Base-by-base conservation (phyloP, 2,329 filamentous ascomycete species). In the Cytospora mali region DNA sequence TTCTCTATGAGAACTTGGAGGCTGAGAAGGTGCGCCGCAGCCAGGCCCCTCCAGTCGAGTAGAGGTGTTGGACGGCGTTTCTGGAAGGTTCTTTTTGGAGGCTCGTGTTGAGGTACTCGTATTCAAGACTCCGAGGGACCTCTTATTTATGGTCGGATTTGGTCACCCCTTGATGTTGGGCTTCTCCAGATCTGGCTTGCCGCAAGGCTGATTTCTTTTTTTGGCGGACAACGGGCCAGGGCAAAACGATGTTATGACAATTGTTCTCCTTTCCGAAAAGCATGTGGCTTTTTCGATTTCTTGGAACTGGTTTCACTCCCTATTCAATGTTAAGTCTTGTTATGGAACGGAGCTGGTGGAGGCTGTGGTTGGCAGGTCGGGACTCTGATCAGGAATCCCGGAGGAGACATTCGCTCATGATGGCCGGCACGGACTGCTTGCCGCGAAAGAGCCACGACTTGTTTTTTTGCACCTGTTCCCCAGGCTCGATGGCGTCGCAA, bases 11-110 rank as follows among this genome's bases (percentile, higher is more conserved):
- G 84, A 99, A 99, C 78, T 87, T 99, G 57, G 95, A 99, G 81
- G 94, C 93, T 18, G 95, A 99, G 83, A 99, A 99, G 86, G 96
- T 96, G 88, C 92, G 95, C 72, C 92, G 95, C 75, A 96, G 92
- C 82, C 90, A 96, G 79, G 85, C 88, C 61, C 81, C 82, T 70
- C 73, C 80, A 57, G 69, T 77, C 55, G 84, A 86, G 75, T 86
- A 86, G 70, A 61, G 55, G 31, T 55, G 64, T 60, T 42, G 56
- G 56, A 48, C 55, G 63, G 63, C 61, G 57, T 52, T 58, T 46
- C 56, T 67, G 60, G 60, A 63, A n/a, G 56, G 53, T 39, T 59
- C 46, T 60, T 46, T 31, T 60, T 49, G 63, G 63, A 55, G 61
- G 63, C 50, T 60, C 42, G 49, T 65, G 61, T 62, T 62, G 69